Percentiles rank a stretch among this genome's conserved stretches.
phyloP scores from a whole-genome alignment of 179 eudicot genomes.

The Sideroxylon spinosum region DNA sequence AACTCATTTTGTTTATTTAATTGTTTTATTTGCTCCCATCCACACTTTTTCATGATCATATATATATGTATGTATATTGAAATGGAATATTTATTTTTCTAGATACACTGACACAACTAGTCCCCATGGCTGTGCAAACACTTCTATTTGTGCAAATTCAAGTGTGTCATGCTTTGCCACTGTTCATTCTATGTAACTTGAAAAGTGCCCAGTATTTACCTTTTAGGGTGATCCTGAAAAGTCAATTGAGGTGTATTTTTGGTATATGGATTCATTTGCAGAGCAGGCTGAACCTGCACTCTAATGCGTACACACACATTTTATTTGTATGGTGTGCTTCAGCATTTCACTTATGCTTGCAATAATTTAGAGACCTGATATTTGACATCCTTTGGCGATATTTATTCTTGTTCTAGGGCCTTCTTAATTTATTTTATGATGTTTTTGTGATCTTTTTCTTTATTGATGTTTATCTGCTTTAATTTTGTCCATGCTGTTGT shows the following conservation, averaged over 20 bases:
- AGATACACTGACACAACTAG: background rate
- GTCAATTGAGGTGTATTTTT: background rate
- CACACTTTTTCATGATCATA: no score
- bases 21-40: no score
- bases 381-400: background rate
- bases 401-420: background rate
- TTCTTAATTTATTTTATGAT: background rate
- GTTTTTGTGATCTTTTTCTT: background rate
- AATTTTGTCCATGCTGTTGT: background rate
- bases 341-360: background rate
- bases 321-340: background rate
- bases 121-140: background rate
- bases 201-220: background rate
- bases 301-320: background rate
- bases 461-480: background rate
- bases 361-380: background rate
- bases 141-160: background rate
- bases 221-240: background rate
- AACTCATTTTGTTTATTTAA: no score
- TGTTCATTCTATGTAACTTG: background rate
- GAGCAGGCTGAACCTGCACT: background rate
- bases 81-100: background rate
- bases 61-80: no score
- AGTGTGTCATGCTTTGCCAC: background rate
- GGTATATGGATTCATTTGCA: background rate